These are phyloP conservation scores for Lichtheimia ornata DNA, from an alignment of 371 early-diverging fungal species.

Conservation along the genomic window DNA sequence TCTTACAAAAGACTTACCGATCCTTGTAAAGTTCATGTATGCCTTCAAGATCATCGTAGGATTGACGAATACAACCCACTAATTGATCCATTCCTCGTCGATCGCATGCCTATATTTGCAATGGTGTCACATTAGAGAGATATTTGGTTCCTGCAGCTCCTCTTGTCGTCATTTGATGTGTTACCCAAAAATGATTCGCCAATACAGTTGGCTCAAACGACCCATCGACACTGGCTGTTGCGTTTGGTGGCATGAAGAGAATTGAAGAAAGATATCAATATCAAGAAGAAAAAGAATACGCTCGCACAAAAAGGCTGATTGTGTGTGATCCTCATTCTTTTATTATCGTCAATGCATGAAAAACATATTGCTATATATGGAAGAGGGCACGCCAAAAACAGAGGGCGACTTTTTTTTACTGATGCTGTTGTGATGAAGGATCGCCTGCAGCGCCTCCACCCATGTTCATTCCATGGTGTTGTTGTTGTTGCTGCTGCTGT, in stretches of 20 bases:
- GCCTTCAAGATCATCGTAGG: constrained; percentile 27
- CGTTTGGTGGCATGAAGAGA: background rate
- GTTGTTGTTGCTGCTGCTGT: constrained; percentile 22
- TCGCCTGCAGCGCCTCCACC: background rate
- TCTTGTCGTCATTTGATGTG: constrained; percentile 14
- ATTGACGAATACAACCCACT: constrained; percentile 21
- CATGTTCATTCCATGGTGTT: constrained; percentile 10
- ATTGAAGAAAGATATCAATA: too few relatives aligned
- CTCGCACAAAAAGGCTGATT: too few relatives aligned
- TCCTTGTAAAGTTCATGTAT: constrained; percentile 29
- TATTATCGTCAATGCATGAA: too few relatives aligned
- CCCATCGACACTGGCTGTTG: too few relatives aligned
- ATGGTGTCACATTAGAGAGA: background rate
- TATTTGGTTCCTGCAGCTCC: constrained; percentile 7
- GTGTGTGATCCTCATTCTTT: too few relatives aligned
- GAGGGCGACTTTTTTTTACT: background rate
- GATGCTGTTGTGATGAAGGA: constrained; percentile 7
- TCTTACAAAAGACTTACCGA: constrained; percentile 21
- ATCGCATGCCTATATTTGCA: constrained; percentile 15
- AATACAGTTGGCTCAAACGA: background rate
- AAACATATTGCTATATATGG: too few relatives aligned
- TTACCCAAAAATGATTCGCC: constrained; percentile 34
- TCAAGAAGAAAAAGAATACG: too few relatives aligned
- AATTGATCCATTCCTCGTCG: constrained; percentile 23
- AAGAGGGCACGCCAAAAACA: too few relatives aligned